phyloP scores from a whole-genome alignment of 768 basidiomycete genomes.

The Asterophora parasitica region DNA sequence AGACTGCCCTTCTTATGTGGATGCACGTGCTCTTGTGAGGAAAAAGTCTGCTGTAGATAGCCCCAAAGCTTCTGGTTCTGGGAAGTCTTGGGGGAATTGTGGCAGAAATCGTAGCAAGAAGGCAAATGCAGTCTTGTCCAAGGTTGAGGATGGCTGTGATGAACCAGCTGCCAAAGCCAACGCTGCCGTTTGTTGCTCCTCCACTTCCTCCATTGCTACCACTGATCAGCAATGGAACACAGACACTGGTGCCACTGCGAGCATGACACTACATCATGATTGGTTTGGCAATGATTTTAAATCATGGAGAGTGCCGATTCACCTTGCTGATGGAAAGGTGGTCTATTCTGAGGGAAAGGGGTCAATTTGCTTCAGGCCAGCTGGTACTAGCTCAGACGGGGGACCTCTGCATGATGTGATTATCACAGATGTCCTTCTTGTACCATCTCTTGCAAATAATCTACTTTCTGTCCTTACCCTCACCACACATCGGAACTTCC shows the following conservation, averaged over 20 bases:
- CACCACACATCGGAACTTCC: background rate
- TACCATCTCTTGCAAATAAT: slow-evolving; percentile 7
- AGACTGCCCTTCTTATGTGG: background rate
- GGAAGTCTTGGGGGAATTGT: background rate
- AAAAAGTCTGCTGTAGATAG: too few species aligned
- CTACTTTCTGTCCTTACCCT: slow-evolving; percentile 5
- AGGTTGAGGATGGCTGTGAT: background rate
- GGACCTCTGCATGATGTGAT: slow-evolving; percentile 7
- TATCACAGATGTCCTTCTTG: slow-evolving; percentile 8
- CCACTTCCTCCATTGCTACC: background rate
- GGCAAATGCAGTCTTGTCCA: background rate
- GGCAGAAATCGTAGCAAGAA: background rate
- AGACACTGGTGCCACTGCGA: background rate
- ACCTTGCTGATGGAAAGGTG: background rate
- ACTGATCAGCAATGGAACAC: background rate
- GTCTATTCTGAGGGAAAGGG: background rate
- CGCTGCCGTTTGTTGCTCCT: background rate
- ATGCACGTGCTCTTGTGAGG: background rate
- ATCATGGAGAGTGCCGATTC: background rate
- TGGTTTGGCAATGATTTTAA: background rate
- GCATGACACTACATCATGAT: background rate
- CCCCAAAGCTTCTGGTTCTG: background rate
- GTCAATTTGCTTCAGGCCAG: background rate
- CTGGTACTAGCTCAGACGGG: background rate
- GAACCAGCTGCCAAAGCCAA: background rate